Base-by-base conservation (phyloP, 1,284 basidiomycete species). In the Ganoderma boninense region DNA sequence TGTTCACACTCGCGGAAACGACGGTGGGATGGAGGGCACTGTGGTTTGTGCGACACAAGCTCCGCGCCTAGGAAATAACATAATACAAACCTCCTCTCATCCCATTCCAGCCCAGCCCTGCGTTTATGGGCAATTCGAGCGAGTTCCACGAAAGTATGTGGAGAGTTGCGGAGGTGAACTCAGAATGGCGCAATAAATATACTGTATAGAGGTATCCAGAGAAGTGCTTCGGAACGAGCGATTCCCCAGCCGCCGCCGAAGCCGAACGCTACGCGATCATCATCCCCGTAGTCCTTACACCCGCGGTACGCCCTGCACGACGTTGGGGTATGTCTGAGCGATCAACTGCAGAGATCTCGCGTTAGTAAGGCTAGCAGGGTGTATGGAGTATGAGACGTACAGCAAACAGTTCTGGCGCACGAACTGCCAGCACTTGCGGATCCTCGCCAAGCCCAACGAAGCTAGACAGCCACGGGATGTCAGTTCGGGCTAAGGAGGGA, bases 391-490 rank as follows among this genome's bases (percentile, higher is more conserved):
- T 49, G 18, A 10, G 0, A 80, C 87, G 76, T 80, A 92, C 91
- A 54, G 80, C 82, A 76, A 93, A 94, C 38, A 96, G 83, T 40
- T 85, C 88, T 1, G 95, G 95, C 29, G 93, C 91, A 59, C 95
- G 87, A 60, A 90, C 84, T 4, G 90, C 91, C 52, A 96, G 83
- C 14, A 93, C 86, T 75, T 93, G 89, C 1, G 93, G 94, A 78
- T 95, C 92, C 80, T 95, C 94, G 64, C 89, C 94, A 10, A 95
- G 84, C 5, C 94, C 94, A 42, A 96, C 94, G 77, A 95, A 96
- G 69, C 91, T 92, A 69, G 4, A 26, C 13, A 44, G 40, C 29
- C 16, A 35, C 20, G 69, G 64, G 63, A 26, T 57, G 49, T 66
- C 14, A 46, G 16, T 23, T n/a, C 49, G 38, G 32, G n/a, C 20